phyloP scores from a whole-genome alignment of 768 basidiomycete species.

The Porpolomopsis calyptriformis region DNA sequence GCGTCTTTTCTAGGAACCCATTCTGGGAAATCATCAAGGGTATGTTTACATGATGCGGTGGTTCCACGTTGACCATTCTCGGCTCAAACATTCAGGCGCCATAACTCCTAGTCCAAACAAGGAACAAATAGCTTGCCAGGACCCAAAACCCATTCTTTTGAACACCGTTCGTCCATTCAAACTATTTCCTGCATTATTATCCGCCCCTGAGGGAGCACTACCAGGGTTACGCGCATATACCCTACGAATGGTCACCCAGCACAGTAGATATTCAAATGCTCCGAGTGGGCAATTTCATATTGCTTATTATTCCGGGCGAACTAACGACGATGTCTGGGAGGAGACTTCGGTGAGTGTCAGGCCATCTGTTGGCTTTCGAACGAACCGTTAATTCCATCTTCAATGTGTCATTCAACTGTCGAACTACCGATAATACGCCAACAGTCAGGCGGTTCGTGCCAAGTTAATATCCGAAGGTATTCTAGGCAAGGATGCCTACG shows the following conservation, averaged over 20 bases:
- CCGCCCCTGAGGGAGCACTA: conserved; percentile 9
- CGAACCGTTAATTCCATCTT: no score
- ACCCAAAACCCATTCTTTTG: conserved; percentile 69
- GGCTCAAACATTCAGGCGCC: conserved; percentile 29
- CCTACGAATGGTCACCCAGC: conserved; percentile 67
- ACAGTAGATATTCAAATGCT: conserved; percentile 71
- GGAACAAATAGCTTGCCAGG: conserved; percentile 58
- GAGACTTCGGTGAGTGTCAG: conserved; percentile 47
- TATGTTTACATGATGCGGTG: conserved; percentile 13
- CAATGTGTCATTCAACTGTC: no score
- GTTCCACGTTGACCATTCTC: conserved; percentile 6
- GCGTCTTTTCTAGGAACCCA: conserved; percentile 41
- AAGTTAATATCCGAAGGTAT: conserved; percentile 53
- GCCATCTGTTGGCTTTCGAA: no score
- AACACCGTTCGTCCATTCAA: conserved; percentile 41
- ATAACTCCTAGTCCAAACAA: conserved; percentile 55
- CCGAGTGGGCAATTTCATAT: conserved; percentile 63
- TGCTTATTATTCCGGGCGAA: conserved; percentile 68
- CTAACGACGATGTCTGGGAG: conserved; percentile 77
- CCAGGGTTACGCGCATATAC: conserved; percentile 53
- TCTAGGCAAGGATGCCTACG: conserved; percentile 57
- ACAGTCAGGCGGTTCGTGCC: conserved; percentile 52
- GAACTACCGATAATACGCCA: no score
- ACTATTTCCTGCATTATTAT: conserved; percentile 8
- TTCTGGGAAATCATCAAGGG: conserved; percentile 77